Base-by-base conservation (phyloP, 2,329 filamentous ascomycete species). In the Botryosphaeria dothidea region DNA sequence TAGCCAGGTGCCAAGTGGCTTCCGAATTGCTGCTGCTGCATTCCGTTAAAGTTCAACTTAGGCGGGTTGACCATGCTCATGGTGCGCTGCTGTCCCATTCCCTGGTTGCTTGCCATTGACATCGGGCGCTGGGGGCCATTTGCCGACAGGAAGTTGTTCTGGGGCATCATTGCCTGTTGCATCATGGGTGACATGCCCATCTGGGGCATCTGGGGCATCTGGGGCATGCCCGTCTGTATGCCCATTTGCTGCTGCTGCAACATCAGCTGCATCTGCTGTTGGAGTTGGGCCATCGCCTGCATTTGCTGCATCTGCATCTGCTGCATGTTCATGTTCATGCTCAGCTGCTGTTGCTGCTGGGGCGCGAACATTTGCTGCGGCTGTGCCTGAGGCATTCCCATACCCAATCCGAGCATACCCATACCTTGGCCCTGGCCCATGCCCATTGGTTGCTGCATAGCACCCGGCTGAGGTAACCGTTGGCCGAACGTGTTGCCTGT, bases 11-110 rank as follows among this genome's bases (percentile, higher is more conserved):
- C 17, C 9, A 60, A 45, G 19, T 65, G 52, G 17, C 25, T 56
- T 13, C 62, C 62, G 19, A 17, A 76, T 72, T 21, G 74, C 15
- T 56, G 74, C 15, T 56, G 57, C 48, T 68, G 71, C 38, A 90
- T 89, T 70, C 92, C 90, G 67, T 95, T 85, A 89, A 95, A 92
- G 78, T 91, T 95, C 86, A 95, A 92, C 0, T 92, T 43, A 41
- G 64, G 46, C 3, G 60, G 41, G 45, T 65, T 57, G 46, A 66
- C 27, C 36, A 64, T 65, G 56, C 65, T 60, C 38, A 17, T 67
- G 9, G 66, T 43, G 41, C 56, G 34, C 62, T 64, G n/a, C 65
- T 64, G 19, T 25, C 45, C 54, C 5, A 54, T 21, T 17, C 46
- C 61, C 17, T 31, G 36, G 23, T 27, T 51, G 66, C 46, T 70